Conservation (phyloP, 441 rosid genomes). For the Pelargonium fulgidum region DNA sequence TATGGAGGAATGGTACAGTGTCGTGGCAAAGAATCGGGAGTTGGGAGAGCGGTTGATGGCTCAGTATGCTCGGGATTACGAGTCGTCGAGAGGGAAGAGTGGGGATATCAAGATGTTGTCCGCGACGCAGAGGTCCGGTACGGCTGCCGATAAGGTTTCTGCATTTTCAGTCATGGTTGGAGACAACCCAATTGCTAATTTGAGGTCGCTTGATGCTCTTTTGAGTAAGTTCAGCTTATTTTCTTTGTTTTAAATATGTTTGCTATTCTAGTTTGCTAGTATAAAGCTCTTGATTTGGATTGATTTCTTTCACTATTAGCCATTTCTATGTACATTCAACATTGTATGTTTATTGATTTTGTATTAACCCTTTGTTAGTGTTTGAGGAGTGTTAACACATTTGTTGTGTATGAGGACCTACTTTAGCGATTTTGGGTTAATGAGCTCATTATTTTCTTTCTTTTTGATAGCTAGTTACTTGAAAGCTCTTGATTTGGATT, state of each 20-base stretch:
- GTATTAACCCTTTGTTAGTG: too few relatives aligned
- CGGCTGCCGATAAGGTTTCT: slow-evolving; percentile 81
- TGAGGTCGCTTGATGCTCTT: slow-evolving; percentile 86
- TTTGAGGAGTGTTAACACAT: too few relatives aligned
- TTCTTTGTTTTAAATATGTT: neutral
- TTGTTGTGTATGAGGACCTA: too few relatives aligned
- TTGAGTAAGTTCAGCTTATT: slow-evolving; percentile 44
- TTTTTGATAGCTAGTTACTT: too few relatives aligned
- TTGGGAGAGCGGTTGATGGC: slow-evolving; percentile 74
- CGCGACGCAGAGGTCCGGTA: slow-evolving; percentile 82
- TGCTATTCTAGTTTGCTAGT: too few relatives aligned
- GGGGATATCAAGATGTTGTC: slow-evolving; percentile 82
- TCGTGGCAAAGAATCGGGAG: slow-evolving; percentile 61
- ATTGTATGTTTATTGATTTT: too few relatives aligned
- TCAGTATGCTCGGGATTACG: slow-evolving; percentile 68
- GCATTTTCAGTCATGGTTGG: slow-evolving; percentile 81
- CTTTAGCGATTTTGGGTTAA: too few relatives aligned
- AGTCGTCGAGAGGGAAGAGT: slow-evolving; percentile 51
- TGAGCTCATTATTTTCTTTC: too few relatives aligned
- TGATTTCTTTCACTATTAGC: too few relatives aligned
- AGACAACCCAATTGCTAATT: slow-evolving; percentile 81
- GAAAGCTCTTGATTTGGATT: too few relatives aligned
- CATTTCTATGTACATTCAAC: too few relatives aligned
- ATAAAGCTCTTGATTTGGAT: too few relatives aligned
- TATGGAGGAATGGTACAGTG: slow-evolving; percentile 45